Percentiles rank a stretch among this genome's conserved stretches.
These are phyloP conservation scores for Dothistroma pini DNA, from an alignment of 2,329 filamentous ascomycete species.

Conservation along the genomic window DNA sequence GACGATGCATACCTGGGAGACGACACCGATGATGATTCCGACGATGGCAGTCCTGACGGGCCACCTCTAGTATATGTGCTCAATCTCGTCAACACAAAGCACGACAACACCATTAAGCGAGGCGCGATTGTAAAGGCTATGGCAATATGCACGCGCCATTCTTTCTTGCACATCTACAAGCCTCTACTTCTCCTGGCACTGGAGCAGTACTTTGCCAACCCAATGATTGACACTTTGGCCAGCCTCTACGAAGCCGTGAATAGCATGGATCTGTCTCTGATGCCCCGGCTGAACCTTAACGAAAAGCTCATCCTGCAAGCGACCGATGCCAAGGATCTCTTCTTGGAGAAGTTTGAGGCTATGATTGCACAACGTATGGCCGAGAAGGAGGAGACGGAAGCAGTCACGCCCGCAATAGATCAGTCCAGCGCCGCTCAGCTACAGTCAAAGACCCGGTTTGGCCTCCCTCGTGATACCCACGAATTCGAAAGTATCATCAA, in stretches of 20 bases:
- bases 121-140: constrained; percentile 96
- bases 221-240: constrained; percentile 80
- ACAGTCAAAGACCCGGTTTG: constrained; percentile 56
- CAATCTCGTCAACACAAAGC: constrained; percentile 96
- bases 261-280: constrained; percentile 90
- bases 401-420: constrained; percentile 11
- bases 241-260: constrained; percentile 91
- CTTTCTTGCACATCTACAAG: constrained; percentile 99
- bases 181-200: constrained; percentile 84
- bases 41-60: constrained; percentile 64
- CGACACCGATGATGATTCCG: constrained; percentile 43
- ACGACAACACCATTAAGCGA: constrained; percentile 86
- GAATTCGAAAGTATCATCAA: constrained; percentile 94
- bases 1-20: constrained; percentile 47
- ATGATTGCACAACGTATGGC: constrained; percentile 82
- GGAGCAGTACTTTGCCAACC: constrained; percentile 95
- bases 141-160: constrained; percentile 97
- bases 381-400: constrained; percentile 50
- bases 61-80: constrained; percentile 94
- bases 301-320: constrained; percentile 84
- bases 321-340: constrained; percentile 92
- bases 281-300: constrained; percentile 78
- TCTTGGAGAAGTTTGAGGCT: constrained; percentile 94
- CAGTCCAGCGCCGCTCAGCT: constrained; percentile 42
- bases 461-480: constrained; percentile 87